phyloP scores from a whole-genome alignment of 2,329 filamentous ascomycete species.

The Diaporthe helianthi region DNA sequence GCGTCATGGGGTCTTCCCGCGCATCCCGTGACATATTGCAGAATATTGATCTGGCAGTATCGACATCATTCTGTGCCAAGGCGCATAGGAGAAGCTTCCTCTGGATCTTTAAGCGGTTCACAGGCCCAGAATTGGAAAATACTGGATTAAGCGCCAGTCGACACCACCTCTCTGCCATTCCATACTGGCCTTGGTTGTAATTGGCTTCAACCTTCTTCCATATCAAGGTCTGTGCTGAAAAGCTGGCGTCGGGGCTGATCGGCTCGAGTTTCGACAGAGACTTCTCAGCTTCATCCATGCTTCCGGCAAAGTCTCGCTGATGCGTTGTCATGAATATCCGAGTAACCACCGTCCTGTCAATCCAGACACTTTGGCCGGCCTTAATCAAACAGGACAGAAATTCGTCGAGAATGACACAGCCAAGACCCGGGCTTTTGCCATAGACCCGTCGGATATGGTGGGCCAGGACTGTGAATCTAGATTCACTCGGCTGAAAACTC shows the following conservation, averaged over 20 bases:
- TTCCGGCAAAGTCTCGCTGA: conserved; percentile 46
- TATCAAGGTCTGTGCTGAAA: conserved; percentile 73
- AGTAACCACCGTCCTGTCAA: conserved; percentile 73
- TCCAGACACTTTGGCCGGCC: conserved; percentile 59
- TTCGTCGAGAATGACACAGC: conserved; percentile 63
- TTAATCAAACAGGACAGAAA: conserved; percentile 62
- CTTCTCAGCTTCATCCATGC: conserved; percentile 39
- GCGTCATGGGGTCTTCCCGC: conserved; percentile 68
- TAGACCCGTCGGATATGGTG: conserved; percentile 72
- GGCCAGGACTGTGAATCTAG: conserved; percentile 70
- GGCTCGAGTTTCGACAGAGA: conserved; percentile 54
- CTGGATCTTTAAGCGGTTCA: conserved; percentile 72
- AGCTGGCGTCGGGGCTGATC: conserved; percentile 67
- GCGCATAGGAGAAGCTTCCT: conserved; percentile 78
- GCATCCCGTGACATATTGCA: conserved; percentile 63
- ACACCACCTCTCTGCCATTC: conserved; percentile 73
- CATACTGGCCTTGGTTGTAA: conserved; percentile 59
- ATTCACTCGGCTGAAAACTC: conserved; percentile 64
- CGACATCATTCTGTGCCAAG: conserved; percentile 63
- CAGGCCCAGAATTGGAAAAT: conserved; percentile 69
- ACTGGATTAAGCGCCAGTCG: conserved; percentile 69
- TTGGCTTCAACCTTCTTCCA: conserved; percentile 79
- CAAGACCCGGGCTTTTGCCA: conserved; percentile 56
- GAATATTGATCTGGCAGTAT: conserved; percentile 62
- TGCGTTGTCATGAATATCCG: conserved; percentile 70